phyloP scores from a whole-genome alignment of 2,329 filamentous ascomycete genomes.

The Didymella lethalis region DNA sequence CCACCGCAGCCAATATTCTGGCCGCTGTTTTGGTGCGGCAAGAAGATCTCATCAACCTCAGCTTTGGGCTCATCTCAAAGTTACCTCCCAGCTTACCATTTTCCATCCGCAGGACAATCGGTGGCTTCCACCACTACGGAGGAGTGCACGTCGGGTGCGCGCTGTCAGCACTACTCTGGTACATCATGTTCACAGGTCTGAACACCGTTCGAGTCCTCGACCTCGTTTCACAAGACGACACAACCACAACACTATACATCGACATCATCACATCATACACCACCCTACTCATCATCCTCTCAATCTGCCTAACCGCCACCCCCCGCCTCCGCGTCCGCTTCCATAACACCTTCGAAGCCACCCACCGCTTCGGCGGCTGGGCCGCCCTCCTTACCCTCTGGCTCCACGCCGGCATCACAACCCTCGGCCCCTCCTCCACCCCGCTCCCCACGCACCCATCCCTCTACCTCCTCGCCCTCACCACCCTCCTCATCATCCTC shows the following conservation, averaged over 20 bases:
- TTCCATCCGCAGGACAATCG: slow-evolving; percentile 32
- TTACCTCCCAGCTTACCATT: slow-evolving; percentile 36
- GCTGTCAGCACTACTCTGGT: slow-evolving; percentile 52
- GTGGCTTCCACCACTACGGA: slow-evolving; percentile 45
- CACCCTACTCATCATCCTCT: slow-evolving; percentile 28
- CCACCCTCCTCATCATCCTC: slow-evolving; percentile 71
- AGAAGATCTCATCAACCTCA: slow-evolving; percentile 45
- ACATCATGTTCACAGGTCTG: slow-evolving; percentile 51
- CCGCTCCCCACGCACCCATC: slow-evolving; percentile 24
- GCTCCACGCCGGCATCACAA: slow-evolving; percentile 29
- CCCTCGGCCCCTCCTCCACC: slow-evolving; percentile 2
- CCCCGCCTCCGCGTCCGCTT: slow-evolving; percentile 34
- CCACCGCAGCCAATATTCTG: slow-evolving; percentile 47
- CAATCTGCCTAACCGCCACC: slow-evolving; percentile 38
- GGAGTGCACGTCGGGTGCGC: slow-evolving; percentile 47
- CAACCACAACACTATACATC: slow-evolving; percentile 31
- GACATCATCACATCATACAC: slow-evolving; percentile 28
- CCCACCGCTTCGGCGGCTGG: slow-evolving; percentile 50
- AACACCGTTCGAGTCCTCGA: slow-evolving; percentile 36
- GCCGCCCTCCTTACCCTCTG: slow-evolving; percentile 38
- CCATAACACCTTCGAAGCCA: slow-evolving; percentile 48
- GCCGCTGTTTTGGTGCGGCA: slow-evolving; percentile 44
- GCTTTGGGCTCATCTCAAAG: slow-evolving; percentile 41
- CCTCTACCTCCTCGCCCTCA: slow-evolving; percentile 72
- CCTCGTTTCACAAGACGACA: background rate